phyloP scores from a whole-genome alignment of 1,284 basidiomycete genomes.

The Apiotrichum gamsii region DNA sequence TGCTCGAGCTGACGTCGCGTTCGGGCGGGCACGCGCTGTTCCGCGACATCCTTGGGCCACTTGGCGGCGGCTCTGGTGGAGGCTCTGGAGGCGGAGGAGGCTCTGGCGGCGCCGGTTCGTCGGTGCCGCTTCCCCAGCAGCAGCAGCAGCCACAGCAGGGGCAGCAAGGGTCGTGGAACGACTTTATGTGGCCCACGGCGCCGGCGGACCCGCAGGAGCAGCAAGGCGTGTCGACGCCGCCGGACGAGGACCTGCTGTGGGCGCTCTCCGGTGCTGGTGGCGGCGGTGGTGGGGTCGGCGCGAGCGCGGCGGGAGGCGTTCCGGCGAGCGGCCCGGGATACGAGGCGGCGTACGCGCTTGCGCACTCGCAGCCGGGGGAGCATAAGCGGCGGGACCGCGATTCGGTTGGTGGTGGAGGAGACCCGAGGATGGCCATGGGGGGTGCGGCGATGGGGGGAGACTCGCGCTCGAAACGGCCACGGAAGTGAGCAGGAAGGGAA shows the following conservation, averaged over 20 bases:
- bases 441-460: too few relatives aligned
- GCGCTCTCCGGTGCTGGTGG: slow-evolving; percentile 9
- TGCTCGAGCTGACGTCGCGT: slow-evolving; percentile 28
- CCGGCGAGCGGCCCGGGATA: too few relatives aligned
- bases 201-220: background rate
- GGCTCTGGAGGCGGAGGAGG: background rate
- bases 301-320: too few relatives aligned
- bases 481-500: too few relatives aligned
- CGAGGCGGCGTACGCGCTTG: too few relatives aligned
- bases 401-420: too few relatives aligned
- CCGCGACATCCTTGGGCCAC: slow-evolving; percentile 15
- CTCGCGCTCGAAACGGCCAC: too few relatives aligned
- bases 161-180: slow-evolving; percentile 4
- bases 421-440: too few relatives aligned
- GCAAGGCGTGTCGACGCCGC: slow-evolving; percentile 7
- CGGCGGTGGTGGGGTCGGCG: too few relatives aligned
- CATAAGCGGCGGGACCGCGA: too few relatives aligned
- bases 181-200: slow-evolving; percentile 19
- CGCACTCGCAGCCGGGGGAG: too few relatives aligned
- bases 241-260: slow-evolving; percentile 19
- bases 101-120: background rate
- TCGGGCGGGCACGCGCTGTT: slow-evolving; percentile 6
- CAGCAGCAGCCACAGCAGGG: too few relatives aligned
- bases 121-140: background rate
- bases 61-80: background rate